Percentiles rank a stretch among this genome's conserved stretches.
Conservation (phyloP, 2,329 filamentous ascomycete species). For the Aspergillus viridinutans region DNA sequence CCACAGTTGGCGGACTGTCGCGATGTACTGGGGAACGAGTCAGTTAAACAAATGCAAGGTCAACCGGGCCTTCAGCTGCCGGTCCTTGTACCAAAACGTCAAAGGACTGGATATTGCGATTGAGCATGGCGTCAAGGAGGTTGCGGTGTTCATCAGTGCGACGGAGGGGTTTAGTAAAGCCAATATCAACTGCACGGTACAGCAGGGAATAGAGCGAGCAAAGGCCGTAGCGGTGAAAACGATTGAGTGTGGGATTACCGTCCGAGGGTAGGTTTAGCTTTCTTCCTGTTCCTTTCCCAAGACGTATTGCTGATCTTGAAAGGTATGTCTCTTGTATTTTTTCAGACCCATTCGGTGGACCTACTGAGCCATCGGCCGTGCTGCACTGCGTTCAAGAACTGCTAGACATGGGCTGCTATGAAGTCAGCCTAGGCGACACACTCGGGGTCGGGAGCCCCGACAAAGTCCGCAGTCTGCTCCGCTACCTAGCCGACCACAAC, state of each 20-base stretch:
- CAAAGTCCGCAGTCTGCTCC: slow-evolving; percentile 29
- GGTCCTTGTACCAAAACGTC: slow-evolving; percentile 39
- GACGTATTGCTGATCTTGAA: background rate
- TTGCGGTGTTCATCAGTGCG: slow-evolving; percentile 41
- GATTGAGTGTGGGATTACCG: slow-evolving; percentile 21
- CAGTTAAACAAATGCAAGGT: slow-evolving; percentile 52
- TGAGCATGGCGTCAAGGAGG: slow-evolving; percentile 30
- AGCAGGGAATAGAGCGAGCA: slow-evolving; percentile 34
- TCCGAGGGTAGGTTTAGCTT: slow-evolving; percentile 28
- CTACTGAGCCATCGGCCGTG: slow-evolving; percentile 47
- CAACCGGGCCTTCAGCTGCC: slow-evolving; percentile 24
- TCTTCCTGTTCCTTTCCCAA: background rate
- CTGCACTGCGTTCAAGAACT: slow-evolving; percentile 55
- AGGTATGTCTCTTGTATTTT: slow-evolving; percentile 42
- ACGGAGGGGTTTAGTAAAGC: slow-evolving; percentile 41
- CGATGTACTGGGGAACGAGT: slow-evolving; percentile 14
- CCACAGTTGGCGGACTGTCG: slow-evolving; percentile 60
- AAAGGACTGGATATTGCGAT: slow-evolving; percentile 56
- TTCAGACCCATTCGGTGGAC: slow-evolving; percentile 48
- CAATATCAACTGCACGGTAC: slow-evolving; percentile 41
- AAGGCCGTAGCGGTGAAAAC: slow-evolving; percentile 29
- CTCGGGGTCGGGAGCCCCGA: slow-evolving; percentile 75
- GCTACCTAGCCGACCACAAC: slow-evolving; percentile 40
- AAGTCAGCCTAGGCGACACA: slow-evolving; percentile 86
- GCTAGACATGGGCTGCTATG: slow-evolving; percentile 82